Conservation (phyloP, 371 early-diverging fungal species). For the Conidiobolus coronatus region DNA sequence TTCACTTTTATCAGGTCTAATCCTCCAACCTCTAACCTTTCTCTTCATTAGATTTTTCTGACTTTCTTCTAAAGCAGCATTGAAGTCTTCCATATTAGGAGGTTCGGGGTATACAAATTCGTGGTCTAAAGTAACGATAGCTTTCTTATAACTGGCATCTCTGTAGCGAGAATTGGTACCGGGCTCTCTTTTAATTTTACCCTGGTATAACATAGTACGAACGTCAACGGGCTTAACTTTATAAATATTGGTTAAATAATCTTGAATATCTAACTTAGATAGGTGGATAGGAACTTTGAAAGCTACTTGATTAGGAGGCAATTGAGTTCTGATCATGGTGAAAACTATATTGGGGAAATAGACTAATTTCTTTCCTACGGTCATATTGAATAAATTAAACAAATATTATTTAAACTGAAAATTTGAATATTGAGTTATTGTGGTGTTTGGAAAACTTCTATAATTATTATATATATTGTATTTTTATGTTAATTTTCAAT, state of each 20-base stretch:
- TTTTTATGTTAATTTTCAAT: too few relatives aligned
- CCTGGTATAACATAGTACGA: slow-evolving; percentile 68
- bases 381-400: slow-evolving; percentile 2
- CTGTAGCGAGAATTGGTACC: slow-evolving; percentile 18
- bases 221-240: slow-evolving; percentile 62
- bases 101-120: slow-evolving; percentile 62
- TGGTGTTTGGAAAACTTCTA: too few relatives aligned
- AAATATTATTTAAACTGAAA: too few relatives aligned
- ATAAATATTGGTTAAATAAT: slow-evolving; percentile 71
- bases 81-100: slow-evolving; percentile 32
- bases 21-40: slow-evolving; percentile 56
- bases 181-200: slow-evolving; percentile 23
- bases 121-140: slow-evolving; percentile 66
- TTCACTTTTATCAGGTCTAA: slow-evolving; percentile 12
- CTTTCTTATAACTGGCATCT: slow-evolving; percentile 57
- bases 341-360: slow-evolving; percentile 80
- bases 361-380: slow-evolving; percentile 29
- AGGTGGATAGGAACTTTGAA: slow-evolving; percentile 78
- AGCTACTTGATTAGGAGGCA: slow-evolving; percentile 73
- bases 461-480: too few relatives aligned
- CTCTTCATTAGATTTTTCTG: slow-evolving; percentile 14
- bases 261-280: slow-evolving; percentile 85
- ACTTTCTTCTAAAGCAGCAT: slow-evolving; percentile 18
- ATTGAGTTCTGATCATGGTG: slow-evolving; percentile 56
- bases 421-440: too few relatives aligned